Conservation (phyloP, 75 land plant genomes). For the Chamaecyparis obtusa region DNA sequence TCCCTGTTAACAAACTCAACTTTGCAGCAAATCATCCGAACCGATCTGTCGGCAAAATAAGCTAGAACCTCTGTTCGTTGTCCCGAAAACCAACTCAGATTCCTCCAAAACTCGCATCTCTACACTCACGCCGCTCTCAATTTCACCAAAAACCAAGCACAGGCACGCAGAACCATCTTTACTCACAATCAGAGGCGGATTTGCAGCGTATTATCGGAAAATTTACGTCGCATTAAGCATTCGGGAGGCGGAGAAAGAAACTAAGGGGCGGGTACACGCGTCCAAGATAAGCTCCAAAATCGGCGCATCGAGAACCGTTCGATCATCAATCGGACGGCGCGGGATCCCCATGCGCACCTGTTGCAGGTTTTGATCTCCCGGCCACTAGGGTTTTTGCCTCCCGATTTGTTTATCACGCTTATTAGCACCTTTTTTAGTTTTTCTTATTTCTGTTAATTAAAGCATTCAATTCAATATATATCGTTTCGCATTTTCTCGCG, state of each 20-base stretch:
- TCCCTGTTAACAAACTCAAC: not conserved
- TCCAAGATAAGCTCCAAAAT: slow-evolving; percentile 9
- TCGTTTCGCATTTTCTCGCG: not conserved
- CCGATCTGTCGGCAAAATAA: not conserved
- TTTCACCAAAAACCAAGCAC: slow-evolving; percentile 1
- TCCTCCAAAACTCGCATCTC: not conserved
- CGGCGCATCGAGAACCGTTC: not conserved
- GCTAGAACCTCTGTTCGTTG: not conserved
- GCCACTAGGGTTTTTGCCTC: slow-evolving; percentile 7
- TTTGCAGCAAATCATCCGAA: not conserved
- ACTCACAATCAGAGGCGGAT: not conserved
- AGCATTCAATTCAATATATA: not conserved
- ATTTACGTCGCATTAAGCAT: not conserved
- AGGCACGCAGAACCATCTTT: not conserved
- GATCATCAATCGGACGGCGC: not conserved
- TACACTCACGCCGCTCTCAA: not conserved
- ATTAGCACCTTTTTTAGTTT: not conserved
- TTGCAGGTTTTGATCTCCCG: not conserved
- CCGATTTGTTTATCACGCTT: not conserved
- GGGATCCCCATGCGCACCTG: not conserved
- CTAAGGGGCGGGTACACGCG: not conserved
- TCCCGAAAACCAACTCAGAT: not conserved
- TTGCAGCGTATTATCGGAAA: not conserved
- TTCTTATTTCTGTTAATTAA: not conserved
- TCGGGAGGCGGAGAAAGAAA: not conserved